phyloP scores from a whole-genome alignment of 2,329 filamentous ascomycete genomes.

The Peltaster fructicola region DNA sequence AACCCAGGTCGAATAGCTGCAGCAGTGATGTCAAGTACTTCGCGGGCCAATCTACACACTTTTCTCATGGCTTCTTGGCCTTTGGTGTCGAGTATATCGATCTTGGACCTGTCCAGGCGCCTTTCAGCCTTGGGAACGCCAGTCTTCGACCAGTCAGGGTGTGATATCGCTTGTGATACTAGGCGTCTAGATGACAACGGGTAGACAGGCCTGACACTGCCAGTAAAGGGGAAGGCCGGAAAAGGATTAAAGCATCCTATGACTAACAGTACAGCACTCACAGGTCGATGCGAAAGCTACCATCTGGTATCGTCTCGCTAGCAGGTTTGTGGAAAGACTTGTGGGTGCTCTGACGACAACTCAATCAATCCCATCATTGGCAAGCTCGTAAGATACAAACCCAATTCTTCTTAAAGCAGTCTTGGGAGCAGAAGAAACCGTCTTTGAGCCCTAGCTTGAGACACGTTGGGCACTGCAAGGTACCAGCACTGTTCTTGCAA shows the following conservation, averaged over 20 bases:
- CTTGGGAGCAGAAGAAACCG: conserved; percentile 94
- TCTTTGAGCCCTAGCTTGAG: conserved; percentile 73
- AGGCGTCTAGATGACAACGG: conserved; percentile 47
- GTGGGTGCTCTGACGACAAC: too few species aligned
- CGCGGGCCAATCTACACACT: conserved; percentile 65
- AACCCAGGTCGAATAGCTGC: conserved; percentile 66
- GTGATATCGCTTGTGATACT: conserved; percentile 59
- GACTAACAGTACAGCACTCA: too few species aligned
- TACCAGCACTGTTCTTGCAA: conserved; percentile 71
- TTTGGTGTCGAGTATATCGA: conserved; percentile 60
- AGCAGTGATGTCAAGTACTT: conserved; percentile 79
- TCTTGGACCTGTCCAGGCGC: conserved; percentile 48
- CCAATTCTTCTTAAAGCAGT: conserved; percentile 98
- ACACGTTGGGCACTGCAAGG: conserved; percentile 86
- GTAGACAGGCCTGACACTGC: conserved; percentile 54
- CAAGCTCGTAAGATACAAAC: too few species aligned
- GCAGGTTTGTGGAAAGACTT: too few species aligned
- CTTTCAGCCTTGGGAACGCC: conserved; percentile 50
- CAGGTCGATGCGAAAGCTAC: too few species aligned
- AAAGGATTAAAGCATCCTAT: conserved; percentile 80
- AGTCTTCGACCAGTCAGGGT: conserved; percentile 72
- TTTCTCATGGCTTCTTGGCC: conserved; percentile 77
- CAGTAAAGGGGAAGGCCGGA: conserved; percentile 66
- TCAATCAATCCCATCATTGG: too few species aligned
- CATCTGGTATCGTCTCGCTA: too few species aligned